Evolutionary conservation across 768 basidiomycete genomes (phyloP), one percentile per base, ranked within the genome.

Genomic region (Cystofilobasidium bisporidii): DNA sequence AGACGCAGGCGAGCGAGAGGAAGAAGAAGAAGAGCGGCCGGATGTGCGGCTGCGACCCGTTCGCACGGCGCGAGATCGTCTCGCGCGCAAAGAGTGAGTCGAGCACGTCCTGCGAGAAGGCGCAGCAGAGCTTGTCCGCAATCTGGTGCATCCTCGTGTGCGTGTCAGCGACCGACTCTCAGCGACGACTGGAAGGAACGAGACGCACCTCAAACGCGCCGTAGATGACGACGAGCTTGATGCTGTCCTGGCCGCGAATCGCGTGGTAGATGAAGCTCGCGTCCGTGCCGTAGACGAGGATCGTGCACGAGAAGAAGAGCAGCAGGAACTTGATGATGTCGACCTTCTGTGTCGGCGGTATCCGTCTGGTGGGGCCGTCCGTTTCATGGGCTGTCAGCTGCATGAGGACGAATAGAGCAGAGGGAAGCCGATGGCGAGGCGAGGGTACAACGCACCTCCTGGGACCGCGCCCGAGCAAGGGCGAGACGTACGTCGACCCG

Each of bases 151-250:
- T 30, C n/a, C 24, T n/a, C 3, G 24, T 45, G 6, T 9, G 60
- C 40, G 10, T 22, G 4, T 28, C 33, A 36, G 20, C n/a, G 28
- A 24, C 6, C 53, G 17, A 28, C 5, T 26, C 50, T 50, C 14
- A 30, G 32, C 3, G 26, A 12, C 56, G n/a, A 10, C 10, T 38
- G 4, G 20, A 20, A 64, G 15, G 12, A 32, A 38, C 43, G 2
- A n/a, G 38, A 36, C 85, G 66, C 77, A 94, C 94, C 83, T 99
- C 96, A 10, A 99, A 82, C 15, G 92, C 93, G 76, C 97, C 98
- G 79, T 97, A 99, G 61, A 99, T 94, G 69, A 99, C 96, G 79
- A 98, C 98, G 59, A 99, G 78, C 79, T 98, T 99, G 79, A 99
- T 94, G 2, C 91, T 96, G 72, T 99, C 96, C 77, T 98, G 96